Conservation (phyloP, 306 rosid species). For the Lathyrus sativus region DNA sequence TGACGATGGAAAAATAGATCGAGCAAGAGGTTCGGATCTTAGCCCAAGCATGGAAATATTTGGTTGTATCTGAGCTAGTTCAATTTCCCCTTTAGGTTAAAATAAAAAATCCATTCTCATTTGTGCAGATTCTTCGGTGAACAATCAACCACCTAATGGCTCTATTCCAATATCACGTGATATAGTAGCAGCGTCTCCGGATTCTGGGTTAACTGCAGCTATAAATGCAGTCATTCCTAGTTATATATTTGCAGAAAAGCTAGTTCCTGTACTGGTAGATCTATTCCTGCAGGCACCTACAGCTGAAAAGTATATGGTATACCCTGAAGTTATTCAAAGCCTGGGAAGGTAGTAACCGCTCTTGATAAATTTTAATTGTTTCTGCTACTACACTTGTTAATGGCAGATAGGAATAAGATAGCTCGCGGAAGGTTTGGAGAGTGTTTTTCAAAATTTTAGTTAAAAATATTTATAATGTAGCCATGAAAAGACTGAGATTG, state of each 20-base stretch:
- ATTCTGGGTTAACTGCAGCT: constrained; percentile 54
- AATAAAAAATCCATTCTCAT: constrained; percentile 31
- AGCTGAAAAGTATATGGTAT: constrained; percentile 71
- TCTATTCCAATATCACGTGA: constrained; percentile 49
- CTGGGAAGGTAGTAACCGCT: constrained; percentile 77
- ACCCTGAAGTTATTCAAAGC: constrained; percentile 92
- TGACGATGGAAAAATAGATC: constrained; percentile 63
- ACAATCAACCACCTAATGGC: constrained; percentile 59
- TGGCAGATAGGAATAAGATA: constrained; percentile 23
- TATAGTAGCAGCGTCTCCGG: constrained; percentile 53
- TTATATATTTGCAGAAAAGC: constrained; percentile 80
- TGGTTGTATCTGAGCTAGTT: constrained; percentile 35
- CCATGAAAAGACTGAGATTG: constrained; percentile 25
- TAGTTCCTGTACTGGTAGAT: constrained; percentile 78
- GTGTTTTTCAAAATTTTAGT: neutral
- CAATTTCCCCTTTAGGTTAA: constrained; percentile 28
- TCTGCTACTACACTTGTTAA: constrained; percentile 15
- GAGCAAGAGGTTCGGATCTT: constrained; percentile 56
- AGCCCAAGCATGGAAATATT: constrained; percentile 48
- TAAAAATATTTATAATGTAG: constrained; percentile 16
- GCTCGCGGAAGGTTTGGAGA: constrained; percentile 8
- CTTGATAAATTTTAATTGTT: constrained; percentile 36
- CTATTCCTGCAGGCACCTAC: constrained; percentile 84
- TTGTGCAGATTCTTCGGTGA: constrained; percentile 57
- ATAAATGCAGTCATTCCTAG: constrained; percentile 56